A percentile compares a stretch with the other conserved stretches of the same genome.
These are phyloP conservation scores for Didymella lethalis DNA, from an alignment of 2,329 filamentous ascomycete genomes.

Conservation along the genomic window DNA sequence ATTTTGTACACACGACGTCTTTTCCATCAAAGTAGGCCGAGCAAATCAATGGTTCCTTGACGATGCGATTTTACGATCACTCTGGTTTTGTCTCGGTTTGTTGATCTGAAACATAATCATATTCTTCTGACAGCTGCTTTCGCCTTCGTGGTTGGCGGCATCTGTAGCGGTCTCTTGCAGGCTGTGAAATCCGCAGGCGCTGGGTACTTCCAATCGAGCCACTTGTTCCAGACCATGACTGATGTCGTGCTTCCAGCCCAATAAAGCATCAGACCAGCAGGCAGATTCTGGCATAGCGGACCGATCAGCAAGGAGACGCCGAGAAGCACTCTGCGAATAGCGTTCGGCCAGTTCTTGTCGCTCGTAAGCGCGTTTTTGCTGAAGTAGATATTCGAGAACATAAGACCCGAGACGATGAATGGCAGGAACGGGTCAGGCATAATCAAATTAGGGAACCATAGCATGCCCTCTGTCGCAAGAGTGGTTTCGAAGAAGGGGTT, in stretches of 20 bases:
- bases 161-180: constrained; percentile 42
- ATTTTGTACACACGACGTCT: too few relatives aligned
- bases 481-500: constrained; percentile 56
- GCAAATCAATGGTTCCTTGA: too few relatives aligned
- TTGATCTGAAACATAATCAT: not conserved
- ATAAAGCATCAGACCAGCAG: constrained; percentile 55
- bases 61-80: not conserved
- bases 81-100: too few relatives aligned
- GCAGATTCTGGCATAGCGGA: constrained; percentile 46
- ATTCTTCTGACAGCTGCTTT: constrained; percentile 1
- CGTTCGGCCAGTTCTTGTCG: constrained; percentile 25
- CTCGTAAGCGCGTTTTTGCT: constrained; percentile 32
- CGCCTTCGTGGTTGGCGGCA: constrained; percentile 24
- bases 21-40: too few relatives aligned
- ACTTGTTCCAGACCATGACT: constrained; percentile 46
- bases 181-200: constrained; percentile 32
- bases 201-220: constrained; percentile 44
- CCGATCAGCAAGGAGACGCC: constrained; percentile 43
- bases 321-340: constrained; percentile 39
- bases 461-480: constrained; percentile 63
- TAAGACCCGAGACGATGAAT: constrained; percentile 56
- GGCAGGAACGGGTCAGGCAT: constrained; percentile 63
- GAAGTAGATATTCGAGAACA: constrained; percentile 58
- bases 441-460: constrained; percentile 68
- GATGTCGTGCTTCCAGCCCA: constrained; percentile 47